Base-by-base conservation (phyloP, 176 grass and related monocot species). In the Zoysia pacifica region DNA sequence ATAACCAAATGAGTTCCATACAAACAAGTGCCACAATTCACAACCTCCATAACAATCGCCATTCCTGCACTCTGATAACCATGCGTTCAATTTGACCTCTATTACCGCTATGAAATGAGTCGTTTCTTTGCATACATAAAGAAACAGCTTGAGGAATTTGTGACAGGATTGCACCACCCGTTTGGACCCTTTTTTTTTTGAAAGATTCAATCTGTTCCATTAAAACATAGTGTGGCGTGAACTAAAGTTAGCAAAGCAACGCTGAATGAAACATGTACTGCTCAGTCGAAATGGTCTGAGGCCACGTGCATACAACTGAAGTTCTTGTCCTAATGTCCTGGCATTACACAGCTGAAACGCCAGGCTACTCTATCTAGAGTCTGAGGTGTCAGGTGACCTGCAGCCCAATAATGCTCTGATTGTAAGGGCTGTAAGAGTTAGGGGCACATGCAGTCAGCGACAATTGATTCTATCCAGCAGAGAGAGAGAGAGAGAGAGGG, bases 371-470 rank as follows among this genome's bases (percentile, higher is more conserved):
- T 50, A 71, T 87, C 70, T 41, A 72, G 39, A 53, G 66, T 37
- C 39, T 69, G 19, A 86, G 72, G 53, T 82, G 65, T 15, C 44
- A 11, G 8, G 56, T 56, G 83, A 68, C 44, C 62, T 69, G 65
- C 44, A 65, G 66, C 0, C 28, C 48, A 87, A 82, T 87, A 87
- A 87, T 48, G 19, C 38, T 28, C 28, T 68, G 49, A 19, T 11
- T 20, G 36, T 12, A 60, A 28, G 5, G n/a, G 11, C 38, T 28
- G 39, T 11, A 70, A 7, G 64, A 70, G 51, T 37, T 78, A 79
- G 53, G 10, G 12, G 11, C 62, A 36, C 77, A 51, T 61, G 16
- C 2, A 58, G 16, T 11, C 6, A 12, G 35, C 46, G 11, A 63
- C 20, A 62, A 62, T 40, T 45, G 61, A 36, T 62, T 36, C 9